Conservation (phyloP, 129 eudicot genomes). For the Glebionis coronaria region DNA sequence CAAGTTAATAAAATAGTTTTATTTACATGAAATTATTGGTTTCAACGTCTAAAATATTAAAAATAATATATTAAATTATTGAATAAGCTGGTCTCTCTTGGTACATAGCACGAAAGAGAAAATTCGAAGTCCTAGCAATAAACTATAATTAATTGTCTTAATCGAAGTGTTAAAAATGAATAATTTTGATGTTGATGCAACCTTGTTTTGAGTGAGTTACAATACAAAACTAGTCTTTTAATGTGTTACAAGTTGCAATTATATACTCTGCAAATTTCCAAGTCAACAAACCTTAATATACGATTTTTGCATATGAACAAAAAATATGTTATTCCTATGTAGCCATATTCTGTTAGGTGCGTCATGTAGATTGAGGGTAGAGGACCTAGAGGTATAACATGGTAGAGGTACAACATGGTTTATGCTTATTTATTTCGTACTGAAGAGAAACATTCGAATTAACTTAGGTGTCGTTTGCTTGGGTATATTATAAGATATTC, state of each 20-base stretch:
- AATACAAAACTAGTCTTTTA: constrained; percentile 10
- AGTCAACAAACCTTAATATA: constrained; percentile 4
- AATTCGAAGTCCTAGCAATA: background rate
- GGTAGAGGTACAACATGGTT: too few species aligned
- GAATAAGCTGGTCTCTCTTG: background rate
- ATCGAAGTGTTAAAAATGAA: constrained; percentile 16
- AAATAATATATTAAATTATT: background rate
- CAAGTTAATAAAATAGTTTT: background rate
- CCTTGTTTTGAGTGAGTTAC: constrained; percentile 22
- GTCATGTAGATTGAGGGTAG: background rate
- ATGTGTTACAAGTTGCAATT: constrained; percentile 17
- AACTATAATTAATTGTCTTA: constrained; percentile 8
- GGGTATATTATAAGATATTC: too few species aligned
- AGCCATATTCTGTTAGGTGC: background rate
- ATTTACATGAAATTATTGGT: background rate
- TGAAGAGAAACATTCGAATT: too few species aligned
- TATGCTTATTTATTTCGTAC: too few species aligned
- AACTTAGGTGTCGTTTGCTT: too few species aligned
- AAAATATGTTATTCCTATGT: background rate
- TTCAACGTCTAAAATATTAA: background rate
- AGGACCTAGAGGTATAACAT: too few species aligned
- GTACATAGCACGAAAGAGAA: constrained; percentile 7
- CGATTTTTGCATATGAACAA: background rate
- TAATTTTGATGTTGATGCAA: constrained; percentile 22
- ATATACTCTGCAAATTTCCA: background rate